These are phyloP conservation scores for Huntiella omanensis DNA, from an alignment of 2,329 filamentous ascomycete species.

Conservation along the genomic window DNA sequence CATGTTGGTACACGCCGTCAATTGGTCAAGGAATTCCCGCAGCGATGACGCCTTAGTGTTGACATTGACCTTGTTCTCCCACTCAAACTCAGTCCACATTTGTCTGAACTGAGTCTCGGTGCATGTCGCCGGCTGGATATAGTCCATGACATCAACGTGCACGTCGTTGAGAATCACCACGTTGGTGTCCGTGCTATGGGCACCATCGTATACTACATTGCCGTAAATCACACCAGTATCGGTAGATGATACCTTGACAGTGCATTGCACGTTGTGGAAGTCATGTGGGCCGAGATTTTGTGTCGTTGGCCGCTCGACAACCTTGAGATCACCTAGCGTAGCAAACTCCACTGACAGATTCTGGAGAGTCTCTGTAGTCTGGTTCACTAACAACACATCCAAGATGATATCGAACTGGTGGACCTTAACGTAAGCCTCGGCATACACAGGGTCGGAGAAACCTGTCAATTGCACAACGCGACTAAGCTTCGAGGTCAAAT, in stretches of 20 bases:
- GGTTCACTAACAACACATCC: slow-evolving; percentile 90
- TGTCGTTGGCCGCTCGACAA: slow-evolving; percentile 88
- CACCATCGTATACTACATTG: slow-evolving; percentile 92
- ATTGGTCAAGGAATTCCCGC: slow-evolving; percentile 75
- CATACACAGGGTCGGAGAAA: slow-evolving; percentile 95
- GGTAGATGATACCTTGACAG: slow-evolving; percentile 94
- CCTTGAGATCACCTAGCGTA: slow-evolving; percentile 93
- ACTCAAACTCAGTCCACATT: slow-evolving; percentile 99
- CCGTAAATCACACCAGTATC: slow-evolving; percentile 98
- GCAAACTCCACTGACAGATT: slow-evolving; percentile 97
- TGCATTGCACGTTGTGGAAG: slow-evolving; percentile 96
- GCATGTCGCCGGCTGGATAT: slow-evolving; percentile 92
- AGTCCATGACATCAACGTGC: slow-evolving; percentile 99
- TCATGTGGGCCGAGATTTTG: slow-evolving; percentile 91
- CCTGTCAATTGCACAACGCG: slow-evolving; percentile 92
- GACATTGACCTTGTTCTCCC: slow-evolving; percentile 99
- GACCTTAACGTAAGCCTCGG: slow-evolving; percentile 97
- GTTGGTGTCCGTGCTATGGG: slow-evolving; percentile 79
- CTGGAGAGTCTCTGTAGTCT: slow-evolving; percentile 88
- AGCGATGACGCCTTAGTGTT: slow-evolving; percentile 90
- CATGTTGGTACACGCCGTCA: slow-evolving; percentile 99
- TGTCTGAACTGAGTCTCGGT: slow-evolving; percentile 96
- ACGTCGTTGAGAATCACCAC: slow-evolving; percentile 97
- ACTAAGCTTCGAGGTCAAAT: slow-evolving; percentile 83
- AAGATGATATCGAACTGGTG: slow-evolving; percentile 98